Evolutionary conservation across 208 protist genomes (phyloP).

Genomic region (Lotmaria passim): DNA sequence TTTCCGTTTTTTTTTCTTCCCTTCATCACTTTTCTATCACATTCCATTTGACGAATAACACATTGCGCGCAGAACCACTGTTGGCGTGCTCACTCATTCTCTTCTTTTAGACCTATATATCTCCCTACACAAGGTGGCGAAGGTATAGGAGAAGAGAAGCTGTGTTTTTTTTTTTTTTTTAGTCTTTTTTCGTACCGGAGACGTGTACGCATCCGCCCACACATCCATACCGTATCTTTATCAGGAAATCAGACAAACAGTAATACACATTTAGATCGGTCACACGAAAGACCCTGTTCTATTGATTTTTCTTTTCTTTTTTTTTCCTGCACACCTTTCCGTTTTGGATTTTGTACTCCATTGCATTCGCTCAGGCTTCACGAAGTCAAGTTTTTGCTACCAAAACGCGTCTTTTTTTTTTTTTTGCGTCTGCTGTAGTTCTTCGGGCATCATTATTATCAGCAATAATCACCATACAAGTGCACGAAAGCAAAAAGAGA

Average conservation of each 20-base stretch:
- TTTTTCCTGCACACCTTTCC: conserved; percentile 3
- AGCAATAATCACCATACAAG: conserved; percentile 3
- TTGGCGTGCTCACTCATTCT: not conserved
- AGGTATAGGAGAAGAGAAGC: not conserved
- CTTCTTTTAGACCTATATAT: not conserved
- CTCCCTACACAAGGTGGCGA: not conserved
- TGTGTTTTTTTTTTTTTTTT: not conserved
- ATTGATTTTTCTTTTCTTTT: conserved; percentile 4
- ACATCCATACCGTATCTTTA: not conserved
- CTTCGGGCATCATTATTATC: not conserved
- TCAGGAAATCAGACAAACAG: not conserved
- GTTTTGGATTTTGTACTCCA: not conserved
- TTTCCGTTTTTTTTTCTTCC: not conserved
- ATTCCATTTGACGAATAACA: too few relatives aligned
- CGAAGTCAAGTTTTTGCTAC: too few relatives aligned
- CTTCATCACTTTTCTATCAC: too few relatives aligned
- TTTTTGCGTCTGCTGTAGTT: too few relatives aligned
- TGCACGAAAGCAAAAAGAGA: conserved; percentile 9
- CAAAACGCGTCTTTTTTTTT: too few relatives aligned
- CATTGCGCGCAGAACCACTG: not conserved
- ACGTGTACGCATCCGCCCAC: not conserved
- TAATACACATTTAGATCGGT: not conserved
- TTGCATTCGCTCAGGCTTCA: not conserved
- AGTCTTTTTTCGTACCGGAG: not conserved
- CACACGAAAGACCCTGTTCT: not conserved